Conservation (phyloP, 495 filamentous ascomycete genomes). For the Penicillium maclennaniae region DNA sequence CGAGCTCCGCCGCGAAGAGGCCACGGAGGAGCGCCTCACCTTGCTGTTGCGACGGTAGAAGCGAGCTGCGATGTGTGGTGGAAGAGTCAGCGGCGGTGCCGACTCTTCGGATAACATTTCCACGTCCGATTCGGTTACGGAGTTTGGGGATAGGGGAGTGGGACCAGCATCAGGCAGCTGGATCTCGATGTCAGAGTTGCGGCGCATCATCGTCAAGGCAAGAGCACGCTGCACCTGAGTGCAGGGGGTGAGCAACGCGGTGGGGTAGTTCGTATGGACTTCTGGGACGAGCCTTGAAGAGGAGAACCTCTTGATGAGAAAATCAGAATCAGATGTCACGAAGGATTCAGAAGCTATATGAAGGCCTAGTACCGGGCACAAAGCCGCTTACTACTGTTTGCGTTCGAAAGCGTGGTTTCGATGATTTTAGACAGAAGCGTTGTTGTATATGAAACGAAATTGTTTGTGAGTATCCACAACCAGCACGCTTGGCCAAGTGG, state of each 20-base stretch:
- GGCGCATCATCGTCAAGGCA: slow-evolving; percentile 40
- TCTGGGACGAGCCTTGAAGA: background rate
- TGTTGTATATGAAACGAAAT: too few relatives aligned
- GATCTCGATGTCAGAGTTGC: slow-evolving; percentile 46
- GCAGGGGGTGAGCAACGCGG: slow-evolving; percentile 12
- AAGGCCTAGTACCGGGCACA: slow-evolving; percentile 10
- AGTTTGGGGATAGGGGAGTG: slow-evolving; percentile 25
- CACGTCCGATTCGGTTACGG: slow-evolving; percentile 33
- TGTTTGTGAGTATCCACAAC: too few relatives aligned
- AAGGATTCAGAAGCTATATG: slow-evolving; percentile 3
- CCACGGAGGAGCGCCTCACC: slow-evolving; percentile 75
- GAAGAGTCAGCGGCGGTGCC: slow-evolving; percentile 54
- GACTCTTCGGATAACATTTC: slow-evolving; percentile 47
- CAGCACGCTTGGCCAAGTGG: too few relatives aligned
- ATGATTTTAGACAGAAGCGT: too few relatives aligned
- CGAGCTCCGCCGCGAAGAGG: slow-evolving; percentile 85
- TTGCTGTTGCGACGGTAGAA: slow-evolving; percentile 69
- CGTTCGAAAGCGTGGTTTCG: too few relatives aligned
- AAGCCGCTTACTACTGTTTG: slow-evolving; percentile 12
- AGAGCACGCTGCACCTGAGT: background rate
- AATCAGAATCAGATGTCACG: background rate
- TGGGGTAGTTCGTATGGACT: slow-evolving; percentile 12
- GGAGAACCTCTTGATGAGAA: background rate
- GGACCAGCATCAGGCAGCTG: slow-evolving; percentile 43
- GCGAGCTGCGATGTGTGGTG: slow-evolving; percentile 80